Evolutionary conservation across 352 stramenopile genomes (phyloP), one percentile per base, ranked within the genome.

Genomic region (Saprolegnia diclina): DNA sequence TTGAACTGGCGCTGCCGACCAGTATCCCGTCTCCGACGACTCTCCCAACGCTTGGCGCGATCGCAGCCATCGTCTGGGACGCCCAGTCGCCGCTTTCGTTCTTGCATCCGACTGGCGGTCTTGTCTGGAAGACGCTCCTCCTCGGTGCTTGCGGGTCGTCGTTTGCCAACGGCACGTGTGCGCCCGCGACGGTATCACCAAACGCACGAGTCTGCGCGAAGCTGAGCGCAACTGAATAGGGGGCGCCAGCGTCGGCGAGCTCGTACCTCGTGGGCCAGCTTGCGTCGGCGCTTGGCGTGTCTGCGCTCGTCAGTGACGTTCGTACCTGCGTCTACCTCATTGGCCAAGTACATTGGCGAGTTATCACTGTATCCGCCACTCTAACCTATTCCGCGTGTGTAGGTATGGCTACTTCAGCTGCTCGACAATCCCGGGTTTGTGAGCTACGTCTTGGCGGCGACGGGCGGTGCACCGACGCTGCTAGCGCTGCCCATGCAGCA

Each of bases 1-100:
- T 69, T 62, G 63, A 69, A 53, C 21, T 69, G 18, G 19, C 21
- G 18, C 50, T 69, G 6, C 42, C 18, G 18, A 14, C 42, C 42
- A n/a, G 13, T 48, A 1, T n/a, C 4, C 42, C 52, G 24, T 13
- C 50, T 0, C 32, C 22, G 24, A 45, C 37, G 18, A 69, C 53
- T 9, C 6, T 48, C 1, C 21, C 62, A 2, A 45, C 32, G 26
- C 42, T 52, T 19, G 21, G 21, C 5, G 0, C 5, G 1, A 24
- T 69, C 11, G 63, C 63, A 1, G 18, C 29, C 19, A 16, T 69
- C 4, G 63, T 69, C 21, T 69, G 63, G 63, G 63, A 69, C 38
- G 19, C n/a, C 0, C 16, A 59, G 13, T 69, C 63, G 13, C 48
- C 63, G 9, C 53, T 69, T 16, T 69, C 63, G 21, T 69, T 69